phyloP scores from a whole-genome alignment of 2,329 filamentous ascomycete genomes.

The Colletotrichum lini region DNA sequence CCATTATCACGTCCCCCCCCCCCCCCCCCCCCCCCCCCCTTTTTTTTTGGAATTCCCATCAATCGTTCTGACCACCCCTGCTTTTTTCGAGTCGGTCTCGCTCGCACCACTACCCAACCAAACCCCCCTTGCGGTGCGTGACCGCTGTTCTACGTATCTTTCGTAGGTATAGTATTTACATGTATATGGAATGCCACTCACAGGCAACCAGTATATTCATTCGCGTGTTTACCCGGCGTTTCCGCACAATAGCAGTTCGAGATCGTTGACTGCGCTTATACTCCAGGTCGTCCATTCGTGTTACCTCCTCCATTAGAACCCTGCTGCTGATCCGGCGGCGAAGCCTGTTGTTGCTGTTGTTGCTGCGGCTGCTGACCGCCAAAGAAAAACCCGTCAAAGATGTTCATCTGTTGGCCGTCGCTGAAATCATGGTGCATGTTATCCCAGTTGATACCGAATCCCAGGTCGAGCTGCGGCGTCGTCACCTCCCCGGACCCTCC shows the following conservation, averaged over 20 bases:
- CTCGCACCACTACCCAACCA: neutral
- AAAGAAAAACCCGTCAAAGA: slow-evolving; percentile 83
- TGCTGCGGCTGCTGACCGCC: slow-evolving; percentile 62
- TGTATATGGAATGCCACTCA: neutral
- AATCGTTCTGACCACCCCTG: neutral
- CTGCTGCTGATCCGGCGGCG: slow-evolving; percentile 39
- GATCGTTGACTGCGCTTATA: neutral
- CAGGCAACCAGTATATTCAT: neutral
- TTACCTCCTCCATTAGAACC: slow-evolving; percentile 17
- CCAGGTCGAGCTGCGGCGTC: slow-evolving; percentile 72
- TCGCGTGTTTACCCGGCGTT: neutral
- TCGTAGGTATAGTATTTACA: neutral
- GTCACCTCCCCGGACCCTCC: slow-evolving; percentile 50
- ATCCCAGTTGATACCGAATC: slow-evolving; percentile 77
- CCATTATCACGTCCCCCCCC: neutral
- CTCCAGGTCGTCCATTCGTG: neutral
- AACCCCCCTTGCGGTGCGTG: neutral
- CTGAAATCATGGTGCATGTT: slow-evolving; percentile 74
- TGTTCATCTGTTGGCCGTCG: slow-evolving; percentile 73
- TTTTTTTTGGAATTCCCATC: neutral
- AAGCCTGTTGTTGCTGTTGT: slow-evolving; percentile 18
- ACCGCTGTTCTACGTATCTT: neutral
- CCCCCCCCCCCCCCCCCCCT: neutral
- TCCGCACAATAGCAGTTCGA: neutral
- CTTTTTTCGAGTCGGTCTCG: neutral